Conservation (phyloP, 2,329 filamentous ascomycete genomes). For the Biscogniauxia mediterranea region DNA sequence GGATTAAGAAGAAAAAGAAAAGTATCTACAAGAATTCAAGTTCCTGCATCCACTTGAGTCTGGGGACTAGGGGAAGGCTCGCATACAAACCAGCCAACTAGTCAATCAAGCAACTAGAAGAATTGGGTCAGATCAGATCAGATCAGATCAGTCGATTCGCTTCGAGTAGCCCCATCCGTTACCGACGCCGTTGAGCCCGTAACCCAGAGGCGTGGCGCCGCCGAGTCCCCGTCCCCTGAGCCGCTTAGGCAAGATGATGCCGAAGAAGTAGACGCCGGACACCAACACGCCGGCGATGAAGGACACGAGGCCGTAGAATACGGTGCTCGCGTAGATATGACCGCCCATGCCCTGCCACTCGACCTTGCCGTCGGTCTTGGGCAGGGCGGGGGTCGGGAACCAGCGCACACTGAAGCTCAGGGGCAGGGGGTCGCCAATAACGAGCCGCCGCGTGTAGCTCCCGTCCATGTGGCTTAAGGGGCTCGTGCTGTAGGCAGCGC, state of each 20-base stretch:
- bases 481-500: constrained; percentile 81
- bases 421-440: constrained; percentile 84
- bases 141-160: constrained; percentile 42
- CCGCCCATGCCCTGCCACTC: constrained; percentile 66
- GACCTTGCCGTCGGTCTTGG: constrained; percentile 62
- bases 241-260: constrained; percentile 55
- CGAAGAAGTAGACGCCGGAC: constrained; percentile 59
- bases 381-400: constrained; percentile 75
- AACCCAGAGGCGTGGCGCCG: constrained; percentile 57
- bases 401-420: constrained; percentile 80
- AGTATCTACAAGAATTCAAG: too few species aligned
- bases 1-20: constrained; percentile 2
- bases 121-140: background rate
- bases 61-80: too few species aligned
- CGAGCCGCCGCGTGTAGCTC: constrained; percentile 60
- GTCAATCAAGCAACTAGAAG: background rate
- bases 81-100: background rate
- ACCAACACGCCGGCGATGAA: constrained; percentile 55
- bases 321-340: constrained; percentile 61
- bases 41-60: too few species aligned
- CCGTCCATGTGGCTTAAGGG: constrained; percentile 61
- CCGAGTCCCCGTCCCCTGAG: constrained; percentile 51
- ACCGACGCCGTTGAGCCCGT: constrained; percentile 52
- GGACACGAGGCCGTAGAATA: constrained; percentile 60
- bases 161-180: constrained; percentile 62